Percentiles rank a stretch among this genome's conserved stretches.
Evolutionary conservation across 257 asterid species (phyloP).

Genomic region (Solanum chilense): DNA sequence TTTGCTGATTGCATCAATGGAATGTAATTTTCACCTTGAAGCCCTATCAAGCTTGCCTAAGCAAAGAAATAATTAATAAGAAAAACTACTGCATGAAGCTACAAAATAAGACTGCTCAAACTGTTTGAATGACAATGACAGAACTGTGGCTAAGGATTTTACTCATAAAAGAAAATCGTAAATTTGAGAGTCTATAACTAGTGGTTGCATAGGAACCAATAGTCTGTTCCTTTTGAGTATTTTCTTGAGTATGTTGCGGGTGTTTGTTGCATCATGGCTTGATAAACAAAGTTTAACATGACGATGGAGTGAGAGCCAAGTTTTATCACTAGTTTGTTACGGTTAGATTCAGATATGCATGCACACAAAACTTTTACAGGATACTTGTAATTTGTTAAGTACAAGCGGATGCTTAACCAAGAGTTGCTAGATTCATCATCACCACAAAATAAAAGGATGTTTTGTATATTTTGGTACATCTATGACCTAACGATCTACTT

Average conservation of each 20-base stretch:
- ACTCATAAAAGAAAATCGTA: too few species aligned
- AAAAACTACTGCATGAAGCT: not conserved
- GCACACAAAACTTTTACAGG: not conserved
- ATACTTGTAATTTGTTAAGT: not conserved
- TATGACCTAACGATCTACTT: not conserved
- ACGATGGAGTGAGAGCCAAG: not conserved
- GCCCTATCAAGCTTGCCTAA: not conserved
- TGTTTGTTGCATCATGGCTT: not conserved
- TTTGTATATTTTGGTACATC: not conserved
- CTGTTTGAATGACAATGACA: not conserved
- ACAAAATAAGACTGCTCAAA: not conserved
- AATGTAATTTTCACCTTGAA: not conserved
- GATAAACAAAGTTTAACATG: not conserved
- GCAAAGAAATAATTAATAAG: not conserved
- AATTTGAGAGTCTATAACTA: not conserved
- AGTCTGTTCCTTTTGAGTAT: not conserved
- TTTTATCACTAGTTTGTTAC: not conserved
- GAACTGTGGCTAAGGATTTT: not conserved
- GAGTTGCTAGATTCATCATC: not conserved
- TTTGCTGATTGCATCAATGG: not conserved
- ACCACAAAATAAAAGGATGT: not conserved
- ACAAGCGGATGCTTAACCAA: not conserved
- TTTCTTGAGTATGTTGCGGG: not conserved
- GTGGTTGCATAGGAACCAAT: not conserved
- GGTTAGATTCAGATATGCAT: not conserved